These are phyloP conservation scores for Flagelloscypha sp. DNA, from an alignment of 768 basidiomycete genomes.

Conservation along the genomic window DNA sequence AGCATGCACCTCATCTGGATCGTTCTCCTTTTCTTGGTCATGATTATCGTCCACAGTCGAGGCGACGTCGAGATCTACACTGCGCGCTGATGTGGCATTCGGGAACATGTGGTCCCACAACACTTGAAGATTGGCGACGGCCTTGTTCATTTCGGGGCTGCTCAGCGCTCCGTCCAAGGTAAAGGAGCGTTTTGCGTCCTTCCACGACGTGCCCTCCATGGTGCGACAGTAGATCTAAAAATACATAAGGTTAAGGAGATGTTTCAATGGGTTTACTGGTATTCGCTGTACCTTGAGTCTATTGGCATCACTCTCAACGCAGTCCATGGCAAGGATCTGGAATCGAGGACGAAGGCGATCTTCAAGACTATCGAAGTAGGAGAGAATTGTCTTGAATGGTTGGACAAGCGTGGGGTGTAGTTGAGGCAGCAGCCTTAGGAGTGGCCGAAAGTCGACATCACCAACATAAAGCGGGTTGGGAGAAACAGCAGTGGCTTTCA, in stretches of 20 bases:
- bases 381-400: constrained; percentile 19
- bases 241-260: no score
- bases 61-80: constrained; percentile 15
- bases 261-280: no score
- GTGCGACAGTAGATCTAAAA: constrained; percentile 22
- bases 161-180: constrained; percentile 21
- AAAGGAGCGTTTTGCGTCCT: constrained; percentile 17
- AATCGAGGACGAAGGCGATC: constrained; percentile 16
- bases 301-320: constrained; percentile 17
- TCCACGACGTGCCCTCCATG: constrained; percentile 19
- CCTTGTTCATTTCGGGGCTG: constrained; percentile 15
- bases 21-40: no score
- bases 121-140: constrained; percentile 15
- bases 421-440: constrained; percentile 15
- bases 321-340: constrained; percentile 22
- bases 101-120: constrained; percentile 25
- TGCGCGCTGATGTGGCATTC: constrained; percentile 15
- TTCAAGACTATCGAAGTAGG: constrained; percentile 18
- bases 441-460: constrained; percentile 17
- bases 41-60: constrained; percentile 3
- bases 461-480: no score
- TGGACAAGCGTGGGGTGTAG: constrained; percentile 18
- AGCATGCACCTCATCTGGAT: no score
- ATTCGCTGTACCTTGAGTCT: constrained; percentile 18
- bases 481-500: constrained; percentile 7